Percentiles rank a stretch among this genome's conserved stretches.
phyloP scores from a whole-genome alignment of 306 rosid genomes.

The Phaseolus lunatus region DNA sequence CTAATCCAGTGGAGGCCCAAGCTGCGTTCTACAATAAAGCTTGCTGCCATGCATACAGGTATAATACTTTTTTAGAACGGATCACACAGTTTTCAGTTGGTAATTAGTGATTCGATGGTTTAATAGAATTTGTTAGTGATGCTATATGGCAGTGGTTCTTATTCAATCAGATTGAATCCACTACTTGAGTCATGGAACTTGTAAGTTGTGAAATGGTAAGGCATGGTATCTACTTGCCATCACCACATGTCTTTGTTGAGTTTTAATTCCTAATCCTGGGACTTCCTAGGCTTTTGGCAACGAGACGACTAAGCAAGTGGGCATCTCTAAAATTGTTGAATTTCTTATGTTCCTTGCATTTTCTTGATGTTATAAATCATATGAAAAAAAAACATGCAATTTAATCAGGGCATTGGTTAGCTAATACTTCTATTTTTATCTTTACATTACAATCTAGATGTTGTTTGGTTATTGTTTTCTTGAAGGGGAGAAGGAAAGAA shows the following conservation, averaged over 20 bases:
- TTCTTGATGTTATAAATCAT: conserved; percentile 19
- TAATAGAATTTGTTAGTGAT: conserved; percentile 3
- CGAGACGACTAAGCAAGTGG: conserved; percentile 1
- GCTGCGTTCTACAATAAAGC: conserved; percentile 98
- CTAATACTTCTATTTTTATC: conserved; percentile 22
- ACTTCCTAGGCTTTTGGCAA: conserved; percentile 20
- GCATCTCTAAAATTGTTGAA: conserved; percentile 12
- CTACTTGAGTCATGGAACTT: conserved; percentile 7
- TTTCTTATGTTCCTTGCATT: conserved; percentile 26
- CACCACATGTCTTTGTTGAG: background rate
- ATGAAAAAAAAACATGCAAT: conserved; percentile 2
- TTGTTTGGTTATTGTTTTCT: conserved; percentile 52
- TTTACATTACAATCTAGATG: conserved; percentile 30
- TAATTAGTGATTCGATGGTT: conserved; percentile 26
- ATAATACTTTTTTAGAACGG: conserved; percentile 3
- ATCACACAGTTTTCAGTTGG: conserved; percentile 9
- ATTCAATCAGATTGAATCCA: conserved; percentile 32
- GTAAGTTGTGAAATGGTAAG: conserved; percentile 13
- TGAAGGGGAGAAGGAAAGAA: conserved; percentile 97
- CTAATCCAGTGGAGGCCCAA: conserved; percentile 88
- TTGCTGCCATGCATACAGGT: conserved; percentile 96
- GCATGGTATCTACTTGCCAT: conserved; percentile 1
- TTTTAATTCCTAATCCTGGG: background rate
- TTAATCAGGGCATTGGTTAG: background rate
- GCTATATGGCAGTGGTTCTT: background rate